Evolutionary conservation across 768 basidiomycete genomes (phyloP), one percentile per base, ranked within the genome.

Genomic region (Austroboletus festivus): DNA sequence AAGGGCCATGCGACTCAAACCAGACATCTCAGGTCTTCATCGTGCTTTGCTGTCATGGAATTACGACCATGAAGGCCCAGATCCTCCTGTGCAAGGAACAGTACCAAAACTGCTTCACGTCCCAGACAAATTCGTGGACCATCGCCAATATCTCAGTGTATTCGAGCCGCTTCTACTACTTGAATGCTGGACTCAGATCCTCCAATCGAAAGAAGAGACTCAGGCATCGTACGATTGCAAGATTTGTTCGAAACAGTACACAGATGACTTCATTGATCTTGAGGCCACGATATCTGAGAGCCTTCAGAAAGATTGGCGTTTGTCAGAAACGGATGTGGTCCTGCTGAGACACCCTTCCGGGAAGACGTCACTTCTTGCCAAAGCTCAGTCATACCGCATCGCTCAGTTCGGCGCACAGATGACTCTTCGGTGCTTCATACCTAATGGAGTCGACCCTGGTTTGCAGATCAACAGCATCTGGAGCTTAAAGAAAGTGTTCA

Each of bases 121-220:
- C 8, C 88, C 89, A 0, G 77, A 82, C 46, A 71, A 64, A 11
- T 98, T 97, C 65, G 48, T 57, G 2, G 76, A 80, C 43, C 78
- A 84, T 48, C 63, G 71, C 1, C 79, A 90, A 18, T 98, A 95
- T 65, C 76, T 79, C 35, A 70, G 71, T 20, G 74, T 86, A 38
- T 93, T 96, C 63, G 83, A 91, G 61, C 93, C 95, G 2, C 75
- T 98, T 15, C 71, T 98, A 22, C 69, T 93, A 18, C 71, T 89
- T 49, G 96, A 99, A 68, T 84, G 89, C 53, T 97, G 96, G 94
- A 81, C 86, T 23, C 91, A 95, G 61, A 78, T 95, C 20, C 60
- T 75, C 8, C 82, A 89, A 54, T 82, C 90, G 5, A 91, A 89
- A 62, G 84, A 88, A 43, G 83, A 86, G 47, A 52, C 50, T 8